Evolutionary conservation across 768 basidiomycete species (phyloP).

Genomic region (Sporobolomyces roseus): DNA sequence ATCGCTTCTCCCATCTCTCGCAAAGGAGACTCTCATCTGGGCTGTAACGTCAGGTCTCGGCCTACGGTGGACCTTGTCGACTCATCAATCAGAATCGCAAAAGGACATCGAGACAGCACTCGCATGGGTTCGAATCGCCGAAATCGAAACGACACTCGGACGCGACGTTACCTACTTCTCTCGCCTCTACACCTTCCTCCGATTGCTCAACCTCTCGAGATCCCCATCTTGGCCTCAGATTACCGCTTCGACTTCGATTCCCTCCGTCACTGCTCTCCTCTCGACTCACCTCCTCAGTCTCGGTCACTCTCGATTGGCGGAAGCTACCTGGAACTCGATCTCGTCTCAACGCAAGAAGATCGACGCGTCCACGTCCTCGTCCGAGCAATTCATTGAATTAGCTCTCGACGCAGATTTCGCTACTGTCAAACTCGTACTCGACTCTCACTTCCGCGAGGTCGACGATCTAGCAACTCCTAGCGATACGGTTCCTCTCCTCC

Average conservation of each 20-base stretch:
- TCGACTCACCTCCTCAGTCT: constrained; percentile 24
- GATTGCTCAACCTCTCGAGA: constrained; percentile 35
- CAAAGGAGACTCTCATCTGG: constrained; percentile 19
- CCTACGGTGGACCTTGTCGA: neutral
- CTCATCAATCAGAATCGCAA: neutral
- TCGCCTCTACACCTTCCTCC: constrained; percentile 37
- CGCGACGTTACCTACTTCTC: constrained; percentile 12
- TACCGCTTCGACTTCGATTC: constrained; percentile 15
- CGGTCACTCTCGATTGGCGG: constrained; percentile 18
- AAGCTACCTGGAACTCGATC: constrained; percentile 25
- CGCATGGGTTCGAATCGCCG: constrained; percentile 34
- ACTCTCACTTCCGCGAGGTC: no score
- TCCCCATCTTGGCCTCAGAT: constrained; percentile 37
- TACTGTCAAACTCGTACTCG: constrained; percentile 7
- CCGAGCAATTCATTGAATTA: constrained; percentile 25
- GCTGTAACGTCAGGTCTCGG: constrained; percentile 4
- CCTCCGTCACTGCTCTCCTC: constrained; percentile 37
- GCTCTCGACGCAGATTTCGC: constrained; percentile 27
- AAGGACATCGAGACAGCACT: constrained; percentile 23
- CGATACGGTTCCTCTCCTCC: constrained; percentile 37
- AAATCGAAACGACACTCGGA: constrained; percentile 37
- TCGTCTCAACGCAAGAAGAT: constrained; percentile 26
- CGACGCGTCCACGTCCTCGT: constrained; percentile 8
- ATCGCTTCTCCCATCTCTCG: neutral
- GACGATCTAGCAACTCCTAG: neutral